These are phyloP conservation scores for Pseudocercospora crystallina DNA, from an alignment of 2,329 filamentous ascomycete genomes.

Conservation along the genomic window DNA sequence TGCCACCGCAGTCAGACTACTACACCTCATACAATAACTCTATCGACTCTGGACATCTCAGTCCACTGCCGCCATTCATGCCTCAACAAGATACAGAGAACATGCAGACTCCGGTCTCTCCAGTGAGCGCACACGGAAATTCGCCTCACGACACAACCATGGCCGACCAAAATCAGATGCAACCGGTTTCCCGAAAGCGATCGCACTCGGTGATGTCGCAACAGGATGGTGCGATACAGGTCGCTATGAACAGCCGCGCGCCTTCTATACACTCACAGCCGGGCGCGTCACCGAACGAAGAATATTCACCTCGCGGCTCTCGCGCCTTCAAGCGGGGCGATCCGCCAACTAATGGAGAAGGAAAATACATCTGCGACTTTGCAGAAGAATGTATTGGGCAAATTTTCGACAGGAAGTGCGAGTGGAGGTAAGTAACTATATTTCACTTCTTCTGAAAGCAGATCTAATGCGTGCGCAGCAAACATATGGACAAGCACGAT, in stretches of 20 bases:
- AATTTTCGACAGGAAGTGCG: conserved; percentile 78
- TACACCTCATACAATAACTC: conserved; percentile 13
- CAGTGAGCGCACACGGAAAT: conserved; percentile 24
- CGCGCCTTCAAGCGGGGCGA: conserved; percentile 41
- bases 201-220: conserved; percentile 33
- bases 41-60: conserved; percentile 8
- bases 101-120: conserved; percentile 29
- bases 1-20: conserved; percentile 21
- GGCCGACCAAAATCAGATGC: conserved; percentile 21
- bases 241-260: conserved; percentile 10
- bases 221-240: conserved; percentile 8
- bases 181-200: conserved; percentile 29
- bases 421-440: conserved; percentile 75
- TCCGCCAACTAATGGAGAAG: conserved; percentile 63
- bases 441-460: not conserved
- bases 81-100: conserved; percentile 15
- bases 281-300: conserved; percentile 14
- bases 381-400: conserved; percentile 67
- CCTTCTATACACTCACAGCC: conserved; percentile 16
- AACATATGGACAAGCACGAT: conserved; percentile 98
- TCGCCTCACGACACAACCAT: conserved; percentile 25
- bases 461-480: conserved; percentile 54
- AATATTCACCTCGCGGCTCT: conserved; percentile 23
- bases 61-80: conserved; percentile 17
- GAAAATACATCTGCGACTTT: conserved; percentile 72